Conservation (phyloP, 2,329 filamentous ascomycete genomes). For the Endothia cerciana region DNA sequence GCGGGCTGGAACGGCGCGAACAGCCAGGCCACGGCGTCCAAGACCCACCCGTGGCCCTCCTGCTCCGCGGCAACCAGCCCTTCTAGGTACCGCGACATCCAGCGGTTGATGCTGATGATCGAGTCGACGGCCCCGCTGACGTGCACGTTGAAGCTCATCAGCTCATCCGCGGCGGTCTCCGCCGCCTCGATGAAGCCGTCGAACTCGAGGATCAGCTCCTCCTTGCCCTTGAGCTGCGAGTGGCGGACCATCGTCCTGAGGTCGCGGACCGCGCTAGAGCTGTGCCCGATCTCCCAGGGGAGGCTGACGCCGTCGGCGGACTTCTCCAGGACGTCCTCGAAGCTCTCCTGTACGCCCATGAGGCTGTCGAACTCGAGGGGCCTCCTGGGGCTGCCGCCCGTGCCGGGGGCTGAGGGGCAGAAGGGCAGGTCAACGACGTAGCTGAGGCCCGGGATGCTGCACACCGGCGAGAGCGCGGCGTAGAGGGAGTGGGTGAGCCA, state of each 20-base stretch:
- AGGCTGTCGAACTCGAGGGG: constrained; percentile 73
- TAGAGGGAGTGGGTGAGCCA: constrained; percentile 64
- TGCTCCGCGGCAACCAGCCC: constrained; percentile 54
- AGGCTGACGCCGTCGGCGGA: constrained; percentile 68
- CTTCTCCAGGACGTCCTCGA: constrained; percentile 74
- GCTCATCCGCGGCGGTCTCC: constrained; percentile 64
- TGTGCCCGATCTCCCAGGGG: constrained; percentile 78
- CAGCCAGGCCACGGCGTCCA: constrained; percentile 47
- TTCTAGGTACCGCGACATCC: constrained; percentile 72
- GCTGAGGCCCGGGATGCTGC: constrained; percentile 68
- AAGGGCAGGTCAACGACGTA: constrained; percentile 67
- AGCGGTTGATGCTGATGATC: constrained; percentile 74
- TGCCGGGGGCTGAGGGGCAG: constrained; percentile 48
- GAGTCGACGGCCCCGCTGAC: constrained; percentile 75
- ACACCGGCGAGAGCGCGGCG: constrained; percentile 69
- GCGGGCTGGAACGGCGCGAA: constrained; percentile 67
- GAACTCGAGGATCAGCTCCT: constrained; percentile 76
- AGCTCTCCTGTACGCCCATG: constrained; percentile 73
- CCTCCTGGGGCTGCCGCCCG: constrained; percentile 31
- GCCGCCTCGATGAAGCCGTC: constrained; percentile 75
- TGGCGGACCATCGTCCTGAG: constrained; percentile 72
- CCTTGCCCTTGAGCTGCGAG: constrained; percentile 67
- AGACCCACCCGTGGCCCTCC: constrained; percentile 41
- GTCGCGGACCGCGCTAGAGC: constrained; percentile 74
- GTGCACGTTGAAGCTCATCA: constrained; percentile 77